Conservation (phyloP, 163 green algal genomes). For the Chlamydomonas reinhardtii region DNA sequence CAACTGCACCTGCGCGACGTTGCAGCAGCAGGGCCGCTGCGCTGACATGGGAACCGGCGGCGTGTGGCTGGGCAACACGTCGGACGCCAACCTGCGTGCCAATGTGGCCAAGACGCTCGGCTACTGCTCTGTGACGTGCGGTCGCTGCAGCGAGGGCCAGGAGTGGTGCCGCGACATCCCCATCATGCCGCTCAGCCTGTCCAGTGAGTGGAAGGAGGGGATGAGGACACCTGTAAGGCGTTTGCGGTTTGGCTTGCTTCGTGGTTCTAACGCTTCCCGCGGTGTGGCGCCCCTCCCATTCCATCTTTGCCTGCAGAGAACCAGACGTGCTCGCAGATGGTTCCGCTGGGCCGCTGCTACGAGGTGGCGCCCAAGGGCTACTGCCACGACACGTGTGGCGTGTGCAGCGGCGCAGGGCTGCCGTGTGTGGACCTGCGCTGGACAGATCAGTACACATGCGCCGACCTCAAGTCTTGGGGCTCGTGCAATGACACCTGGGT, state of each 20-base stretch:
- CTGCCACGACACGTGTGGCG: constrained; percentile 1
- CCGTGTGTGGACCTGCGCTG: neutral
- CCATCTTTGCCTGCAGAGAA: neutral
- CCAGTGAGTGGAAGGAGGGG: neutral
- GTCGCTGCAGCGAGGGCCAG: neutral
- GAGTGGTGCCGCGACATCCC: neutral
- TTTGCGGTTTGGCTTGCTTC: too few relatives aligned
- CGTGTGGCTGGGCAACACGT: neutral
- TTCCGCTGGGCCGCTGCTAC: neutral
- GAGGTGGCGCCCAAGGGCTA: constrained; percentile 1
- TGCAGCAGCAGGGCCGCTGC: neutral
- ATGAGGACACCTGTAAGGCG: too few relatives aligned
- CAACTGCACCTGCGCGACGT: neutral
- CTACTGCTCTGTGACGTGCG: constrained; percentile 21
- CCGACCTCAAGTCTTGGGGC: neutral
- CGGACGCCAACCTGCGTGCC: neutral
- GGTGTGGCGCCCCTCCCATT: too few relatives aligned
- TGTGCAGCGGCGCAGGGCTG: neutral
- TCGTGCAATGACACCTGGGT: neutral
- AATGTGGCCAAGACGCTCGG: neutral
- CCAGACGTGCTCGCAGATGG: neutral
- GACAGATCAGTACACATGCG: neutral
- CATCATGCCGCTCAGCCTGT: neutral
- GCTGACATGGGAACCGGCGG: neutral
- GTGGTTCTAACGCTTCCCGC: too few relatives aligned